phyloP scores from a whole-genome alignment of 1,139 yeast genomes.

The Geotrichum klebahnii region DNA sequence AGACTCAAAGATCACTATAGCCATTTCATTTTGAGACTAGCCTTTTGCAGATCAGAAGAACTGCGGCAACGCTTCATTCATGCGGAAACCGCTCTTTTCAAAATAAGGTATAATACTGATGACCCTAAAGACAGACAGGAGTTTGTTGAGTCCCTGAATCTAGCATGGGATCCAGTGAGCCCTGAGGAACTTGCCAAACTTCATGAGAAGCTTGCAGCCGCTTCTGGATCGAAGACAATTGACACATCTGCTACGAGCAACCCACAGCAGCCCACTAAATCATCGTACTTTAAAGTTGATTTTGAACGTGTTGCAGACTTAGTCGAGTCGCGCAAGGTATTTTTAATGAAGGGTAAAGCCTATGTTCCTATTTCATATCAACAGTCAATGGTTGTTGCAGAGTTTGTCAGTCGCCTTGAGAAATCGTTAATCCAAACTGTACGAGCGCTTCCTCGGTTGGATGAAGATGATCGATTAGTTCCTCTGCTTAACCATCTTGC shows the following conservation, averaged over 20 bases:
- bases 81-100: slow-evolving; percentile 72
- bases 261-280: neutral
- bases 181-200: slow-evolving; percentile 56
- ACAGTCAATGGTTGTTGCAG: slow-evolving; percentile 59
- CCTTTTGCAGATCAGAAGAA: slow-evolving; percentile 85
- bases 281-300: slow-evolving; percentile 61
- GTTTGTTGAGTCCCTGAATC: slow-evolving; percentile 52
- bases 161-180: slow-evolving; percentile 67
- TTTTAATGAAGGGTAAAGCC: slow-evolving; percentile 64
- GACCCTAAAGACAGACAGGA: slow-evolving; percentile 66
- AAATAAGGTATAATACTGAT: slow-evolving; percentile 61
- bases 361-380: slow-evolving; percentile 83
- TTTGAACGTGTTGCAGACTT: slow-evolving; percentile 80
- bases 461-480: slow-evolving; percentile 83
- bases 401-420: slow-evolving; percentile 55
- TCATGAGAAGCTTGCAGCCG: slow-evolving; percentile 51
- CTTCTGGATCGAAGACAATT: slow-evolving; percentile 40
- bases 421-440: slow-evolving; percentile 62
- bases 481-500: slow-evolving; percentile 80
- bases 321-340: slow-evolving; percentile 65
- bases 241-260: slow-evolving; percentile 23
- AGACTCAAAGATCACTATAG: slow-evolving; percentile 87
- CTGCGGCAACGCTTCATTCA: slow-evolving; percentile 71
- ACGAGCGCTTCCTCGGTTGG: slow-evolving; percentile 74
- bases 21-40: slow-evolving; percentile 80